Base-by-base conservation (phyloP, 441 rosid species). In the Syzygium syzygioides region DNA sequence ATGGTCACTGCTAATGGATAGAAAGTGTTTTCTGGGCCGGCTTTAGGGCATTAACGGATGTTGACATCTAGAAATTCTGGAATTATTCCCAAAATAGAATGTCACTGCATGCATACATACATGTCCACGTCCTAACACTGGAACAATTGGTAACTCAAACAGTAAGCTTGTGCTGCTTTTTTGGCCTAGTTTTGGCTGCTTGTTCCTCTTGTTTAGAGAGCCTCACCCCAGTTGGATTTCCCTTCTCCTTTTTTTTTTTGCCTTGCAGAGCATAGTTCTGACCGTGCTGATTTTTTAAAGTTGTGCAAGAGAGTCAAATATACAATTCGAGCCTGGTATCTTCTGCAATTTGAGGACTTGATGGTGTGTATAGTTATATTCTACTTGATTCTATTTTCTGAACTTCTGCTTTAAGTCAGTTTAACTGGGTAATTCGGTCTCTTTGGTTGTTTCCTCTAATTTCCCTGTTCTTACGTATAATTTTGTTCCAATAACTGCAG, bases 281-380 rank as follows among this genome's bases (percentile, higher is more conserved):
- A 96, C 54, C 92, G 94, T 79, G 93, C 92, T 41, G 96, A 97
- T 93, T 97, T 96, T 88, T 88, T 94, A 48, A 96, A 96, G 95
- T 92, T 96, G 66, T 97, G 98, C 92, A 92, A 94, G 93, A 92
- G 98, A 91, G 94, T 95, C 55, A 98, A 96, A 87, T 96, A 94
- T 95, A 96, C 95, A 11, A 93, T 97, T 91, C 94, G 98, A 80
- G 98, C 98, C 48, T 96, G 98, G 98, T 94, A 95, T 91, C 95
- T 90, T 87, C 91, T 96, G 87, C 98, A 96, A 48, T 96, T 97
- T 87, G 98, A 97, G 87, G 97, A 96, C 90, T 91, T 96, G 88
- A 95, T 96, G 98, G 99, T 95, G 93, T 20, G 86, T 85, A 19
- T 85, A 6, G 37, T 2, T 7, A 3, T 48, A 32, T 20, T 85